Evolutionary conservation across 192 early-diverging fungal species (phyloP).

Genomic region (Entomortierella chlamydospora): DNA sequence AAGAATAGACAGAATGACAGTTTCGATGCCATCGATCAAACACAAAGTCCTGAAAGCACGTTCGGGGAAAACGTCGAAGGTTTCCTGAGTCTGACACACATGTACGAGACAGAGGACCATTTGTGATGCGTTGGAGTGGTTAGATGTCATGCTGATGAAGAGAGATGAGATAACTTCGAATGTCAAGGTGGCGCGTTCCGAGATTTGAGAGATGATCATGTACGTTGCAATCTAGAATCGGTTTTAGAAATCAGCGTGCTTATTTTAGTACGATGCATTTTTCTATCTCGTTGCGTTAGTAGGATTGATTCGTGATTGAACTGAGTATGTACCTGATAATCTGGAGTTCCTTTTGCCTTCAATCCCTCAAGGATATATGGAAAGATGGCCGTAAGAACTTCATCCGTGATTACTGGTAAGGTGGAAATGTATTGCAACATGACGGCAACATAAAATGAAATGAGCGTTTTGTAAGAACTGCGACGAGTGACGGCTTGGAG

Average conservation of each 20-base stretch:
- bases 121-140: constrained; percentile 39
- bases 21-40: constrained; percentile 41
- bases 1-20: constrained; percentile 31
- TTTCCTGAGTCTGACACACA: constrained; percentile 66
- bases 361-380: constrained; percentile 67
- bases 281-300: background rate
- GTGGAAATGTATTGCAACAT: constrained; percentile 68
- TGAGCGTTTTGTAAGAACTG: constrained; percentile 64
- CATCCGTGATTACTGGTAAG: constrained; percentile 61
- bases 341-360: constrained; percentile 53
- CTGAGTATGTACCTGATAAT: constrained; percentile 54
- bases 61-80: constrained; percentile 42
- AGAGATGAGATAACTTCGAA: constrained; percentile 59
- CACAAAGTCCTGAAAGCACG: constrained; percentile 36
- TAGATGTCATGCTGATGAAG: constrained; percentile 55
- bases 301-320: background rate
- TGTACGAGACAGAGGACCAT: constrained; percentile 62
- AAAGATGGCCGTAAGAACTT: constrained; percentile 67
- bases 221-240: constrained; percentile 60
- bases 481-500: constrained; percentile 48
- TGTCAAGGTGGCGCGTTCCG: constrained; percentile 60
- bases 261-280: no score
- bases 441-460: constrained; percentile 75
- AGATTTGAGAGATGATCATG: constrained; percentile 76
- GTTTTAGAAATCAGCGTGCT: background rate